These are phyloP conservation scores for Microascus cirrosus DNA, from an alignment of 2,329 filamentous ascomycete species.

Conservation along the genomic window DNA sequence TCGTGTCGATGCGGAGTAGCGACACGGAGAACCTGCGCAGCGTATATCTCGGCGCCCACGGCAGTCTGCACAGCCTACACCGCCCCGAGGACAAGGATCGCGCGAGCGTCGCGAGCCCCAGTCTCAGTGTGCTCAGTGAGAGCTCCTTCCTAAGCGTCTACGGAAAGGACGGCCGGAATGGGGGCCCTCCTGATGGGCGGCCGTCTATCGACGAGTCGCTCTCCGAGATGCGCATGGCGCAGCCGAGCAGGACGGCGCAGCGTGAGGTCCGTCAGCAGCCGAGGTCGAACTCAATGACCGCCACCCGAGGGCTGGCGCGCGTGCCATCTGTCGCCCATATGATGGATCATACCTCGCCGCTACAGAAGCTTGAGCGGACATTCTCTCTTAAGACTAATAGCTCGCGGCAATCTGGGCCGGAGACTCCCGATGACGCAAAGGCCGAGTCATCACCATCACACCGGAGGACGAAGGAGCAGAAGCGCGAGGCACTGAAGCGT, in stretches of 20 bases:
- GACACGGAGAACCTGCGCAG: conserved; percentile 50
- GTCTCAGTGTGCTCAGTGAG: conserved; percentile 53
- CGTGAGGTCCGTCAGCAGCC: not conserved
- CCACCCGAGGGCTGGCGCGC: conserved; percentile 14
- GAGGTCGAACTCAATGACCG: conserved; percentile 14
- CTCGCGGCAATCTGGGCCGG: conserved; percentile 17
- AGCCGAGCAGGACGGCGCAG: not conserved
- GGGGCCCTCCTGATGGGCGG: not conserved
- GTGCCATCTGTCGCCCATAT: conserved; percentile 32
- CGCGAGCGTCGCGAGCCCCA: conserved; percentile 39
- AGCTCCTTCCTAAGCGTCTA: conserved; percentile 58
- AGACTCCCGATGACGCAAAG: conserved; percentile 11
- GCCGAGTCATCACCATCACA: conserved; percentile 12
- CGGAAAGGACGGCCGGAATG: conserved; percentile 19
- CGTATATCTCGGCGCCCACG: conserved; percentile 40
- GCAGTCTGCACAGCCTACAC: conserved; percentile 37
- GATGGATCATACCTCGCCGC: conserved; percentile 32
- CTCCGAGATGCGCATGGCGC: not conserved
- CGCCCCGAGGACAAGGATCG: conserved; percentile 18
- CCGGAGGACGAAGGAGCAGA: conserved; percentile 29
- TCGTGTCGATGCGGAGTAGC: conserved; percentile 48
- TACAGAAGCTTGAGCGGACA: conserved; percentile 33
- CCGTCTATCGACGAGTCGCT: not conserved
- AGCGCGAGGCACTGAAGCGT: conserved; percentile 32
- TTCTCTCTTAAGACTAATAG: conserved; percentile 16